Base-by-base conservation (phyloP, 75 land plant genomes). In the Selaginella tamariscina region DNA sequence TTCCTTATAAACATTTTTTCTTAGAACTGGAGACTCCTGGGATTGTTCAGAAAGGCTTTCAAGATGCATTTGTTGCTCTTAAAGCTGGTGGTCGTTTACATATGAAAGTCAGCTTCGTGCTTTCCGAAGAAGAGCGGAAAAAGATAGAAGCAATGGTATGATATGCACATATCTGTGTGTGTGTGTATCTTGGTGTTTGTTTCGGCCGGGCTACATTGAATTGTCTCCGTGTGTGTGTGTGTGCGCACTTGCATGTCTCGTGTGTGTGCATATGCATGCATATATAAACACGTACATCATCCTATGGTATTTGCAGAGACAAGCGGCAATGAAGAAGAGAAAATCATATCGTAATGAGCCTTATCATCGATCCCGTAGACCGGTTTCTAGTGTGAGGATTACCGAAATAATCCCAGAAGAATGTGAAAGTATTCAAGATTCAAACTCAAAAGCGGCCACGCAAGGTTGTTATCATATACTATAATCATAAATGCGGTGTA, bases 81-180 rank as follows among this genome's bases (percentile, higher is more conserved):
- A 73, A 84, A 31, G 82, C 77, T 63, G 85, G 85, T 21, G 91
- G 85, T 1, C 67, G 67, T 5, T 71, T 88, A 27, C 88, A 79
- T 54, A 39, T 88, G 62, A 81, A 67, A 76, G 59, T 88, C 66
- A 81, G 82, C 66, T 83, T 88, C 32, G 72, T 69, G 28, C 83
- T 85, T 22, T 80, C 77, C 62, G 82, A 78, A 23, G 91, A 83
- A 29, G 91, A 85, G 30, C 78, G 81, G 22, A 73, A 68, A 27
- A 74, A 75, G 55, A 79, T 88, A 32, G 83, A 74, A 24, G 55
- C 55, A 0, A 80, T 85, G 83, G 88, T 85, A 82, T 30, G 22
- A 29, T 56, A 26, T n/a, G 27, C 1, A 13, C 29, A 1, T 11
- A 31, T 23, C 29, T 31, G 15, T 23, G 29, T 24, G 39, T 1